Percentiles rank a stretch among this genome's conserved stretches.
Conservation (phyloP, 257 asterid genomes). For the Ophiorrhiza pumila region DNA sequence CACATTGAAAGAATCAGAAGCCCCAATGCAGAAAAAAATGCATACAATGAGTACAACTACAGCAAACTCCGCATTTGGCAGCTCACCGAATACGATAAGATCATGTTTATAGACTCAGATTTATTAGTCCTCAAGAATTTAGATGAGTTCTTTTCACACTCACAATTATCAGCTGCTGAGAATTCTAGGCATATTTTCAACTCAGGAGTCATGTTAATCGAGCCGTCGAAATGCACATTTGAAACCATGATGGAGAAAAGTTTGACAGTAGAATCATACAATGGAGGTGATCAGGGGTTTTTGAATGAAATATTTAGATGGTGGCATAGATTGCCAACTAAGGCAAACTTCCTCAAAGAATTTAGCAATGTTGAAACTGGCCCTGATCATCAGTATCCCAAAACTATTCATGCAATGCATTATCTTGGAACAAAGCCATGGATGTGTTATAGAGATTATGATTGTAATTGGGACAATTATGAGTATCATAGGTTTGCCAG, state of each 20-base stretch:
- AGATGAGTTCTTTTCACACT: slow-evolving; percentile 51
- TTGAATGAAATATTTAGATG: slow-evolving; percentile 66
- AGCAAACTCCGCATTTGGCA: slow-evolving; percentile 81
- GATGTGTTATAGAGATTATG: slow-evolving; percentile 66
- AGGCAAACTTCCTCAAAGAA: slow-evolving; percentile 43
- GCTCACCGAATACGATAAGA: slow-evolving; percentile 52
- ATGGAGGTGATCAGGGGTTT: slow-evolving; percentile 80
- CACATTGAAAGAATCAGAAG: slow-evolving; percentile 48
- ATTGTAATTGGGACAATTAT: slow-evolving; percentile 66
- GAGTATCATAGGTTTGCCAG: slow-evolving; percentile 44
- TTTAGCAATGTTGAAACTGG: slow-evolving; percentile 10
- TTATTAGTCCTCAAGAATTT: slow-evolving; percentile 42
- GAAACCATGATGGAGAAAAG: slow-evolving; percentile 47
- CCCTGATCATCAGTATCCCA: slow-evolving; percentile 9
- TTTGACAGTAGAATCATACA: slow-evolving; percentile 45
- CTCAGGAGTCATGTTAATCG: slow-evolving; percentile 69
- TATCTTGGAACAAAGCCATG: slow-evolving; percentile 82
- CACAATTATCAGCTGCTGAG: slow-evolving; percentile 46
- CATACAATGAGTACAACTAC: slow-evolving; percentile 79
- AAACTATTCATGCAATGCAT: slow-evolving; percentile 40
- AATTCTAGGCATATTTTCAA: slow-evolving; percentile 51
- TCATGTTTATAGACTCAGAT: slow-evolving; percentile 75
- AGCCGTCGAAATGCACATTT: slow-evolving; percentile 64
- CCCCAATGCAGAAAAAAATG: slow-evolving; percentile 34
- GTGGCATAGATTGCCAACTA: slow-evolving; percentile 73